These are phyloP conservation scores for Colletotrichum scovillei DNA, from an alignment of 2,329 filamentous ascomycete species.

Conservation along the genomic window DNA sequence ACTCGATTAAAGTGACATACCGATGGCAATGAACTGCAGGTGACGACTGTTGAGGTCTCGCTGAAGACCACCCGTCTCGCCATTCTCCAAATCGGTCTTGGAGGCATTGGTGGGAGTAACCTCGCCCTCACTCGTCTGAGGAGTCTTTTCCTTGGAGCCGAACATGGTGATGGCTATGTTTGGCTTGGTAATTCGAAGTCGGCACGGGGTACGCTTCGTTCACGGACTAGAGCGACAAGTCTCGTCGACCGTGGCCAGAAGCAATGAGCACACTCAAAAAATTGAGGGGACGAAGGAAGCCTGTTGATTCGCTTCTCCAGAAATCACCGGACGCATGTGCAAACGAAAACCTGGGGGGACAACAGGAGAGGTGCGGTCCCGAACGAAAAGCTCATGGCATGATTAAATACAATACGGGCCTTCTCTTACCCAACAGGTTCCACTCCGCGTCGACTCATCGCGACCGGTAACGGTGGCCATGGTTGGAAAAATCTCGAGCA, in stretches of 20 bases:
- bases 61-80: conserved; percentile 48
- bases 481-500: conserved; percentile 24
- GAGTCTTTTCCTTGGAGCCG: conserved; percentile 33
- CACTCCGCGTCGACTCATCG: conserved; percentile 34
- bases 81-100: conserved; percentile 50
- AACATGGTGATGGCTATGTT: conserved; percentile 10
- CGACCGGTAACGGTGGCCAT: conserved; percentile 27
- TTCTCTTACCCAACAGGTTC: conserved; percentile 31
- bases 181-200: background rate
- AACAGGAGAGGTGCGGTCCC: conserved; percentile 14
- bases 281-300: conserved; percentile 17
- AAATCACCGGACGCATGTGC: conserved; percentile 28
- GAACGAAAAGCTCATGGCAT: conserved; percentile 15
- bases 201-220: background rate
- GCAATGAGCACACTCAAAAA: conserved; percentile 1
- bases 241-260: conserved; percentile 20
- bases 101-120: conserved; percentile 29
- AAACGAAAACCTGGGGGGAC: conserved; percentile 20
- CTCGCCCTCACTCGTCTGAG: conserved; percentile 30
- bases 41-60: conserved; percentile 53
- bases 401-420: conserved; percentile 30
- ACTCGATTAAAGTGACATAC: conserved; percentile 37
- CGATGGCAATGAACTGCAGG: conserved; percentile 63
- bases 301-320: conserved; percentile 29
- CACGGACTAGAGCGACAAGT: conserved; percentile 11